Evolutionary conservation across 106 monocot genomes (phyloP).

Genomic region (Allium fistulosum): DNA sequence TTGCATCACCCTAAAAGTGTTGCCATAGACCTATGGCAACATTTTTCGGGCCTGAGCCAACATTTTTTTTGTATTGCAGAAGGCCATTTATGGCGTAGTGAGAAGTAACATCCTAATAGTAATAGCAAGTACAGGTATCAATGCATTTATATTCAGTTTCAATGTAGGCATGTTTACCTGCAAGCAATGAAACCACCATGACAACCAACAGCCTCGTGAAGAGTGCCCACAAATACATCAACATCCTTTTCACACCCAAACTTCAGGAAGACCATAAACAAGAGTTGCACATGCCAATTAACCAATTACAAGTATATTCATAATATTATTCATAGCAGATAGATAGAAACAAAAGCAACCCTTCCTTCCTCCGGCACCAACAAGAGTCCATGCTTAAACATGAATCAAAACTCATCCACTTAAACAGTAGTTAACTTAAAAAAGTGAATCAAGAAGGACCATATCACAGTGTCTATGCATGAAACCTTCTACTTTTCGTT

Average conservation of each 20-base stretch:
- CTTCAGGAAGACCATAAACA: constrained; percentile 70
- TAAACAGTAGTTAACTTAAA: constrained; percentile 38
- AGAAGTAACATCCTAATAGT: no score
- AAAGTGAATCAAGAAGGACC: constrained; percentile 57
- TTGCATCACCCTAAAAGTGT: no score
- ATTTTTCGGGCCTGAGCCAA: no score
- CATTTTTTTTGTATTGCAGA: no score
- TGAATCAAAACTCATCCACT: no score
- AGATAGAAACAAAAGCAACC: not conserved
- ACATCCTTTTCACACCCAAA: constrained; percentile 71
- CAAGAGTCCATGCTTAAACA: constrained; percentile 27
- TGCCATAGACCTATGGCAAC: no score
- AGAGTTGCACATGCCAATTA: constrained; percentile 76
- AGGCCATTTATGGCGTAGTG: no score
- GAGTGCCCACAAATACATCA: constrained; percentile 82
- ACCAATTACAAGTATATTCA: constrained; percentile 4
- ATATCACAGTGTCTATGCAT: constrained; percentile 75
- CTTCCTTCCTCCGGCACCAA: constrained; percentile 91
- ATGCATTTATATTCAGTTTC: no score
- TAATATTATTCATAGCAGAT: no score
- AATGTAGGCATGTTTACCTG: constrained; percentile 33
- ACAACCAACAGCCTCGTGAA: constrained; percentile 87
- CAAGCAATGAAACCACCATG: constrained; percentile 92
- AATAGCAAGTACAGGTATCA: no score
- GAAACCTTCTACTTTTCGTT: constrained; percentile 46